A percentile compares a stretch with the other conserved stretches of the same genome.
phyloP scores from a whole-genome alignment of 78 protist genomes.

The Emiliania huxleyi region DNA sequence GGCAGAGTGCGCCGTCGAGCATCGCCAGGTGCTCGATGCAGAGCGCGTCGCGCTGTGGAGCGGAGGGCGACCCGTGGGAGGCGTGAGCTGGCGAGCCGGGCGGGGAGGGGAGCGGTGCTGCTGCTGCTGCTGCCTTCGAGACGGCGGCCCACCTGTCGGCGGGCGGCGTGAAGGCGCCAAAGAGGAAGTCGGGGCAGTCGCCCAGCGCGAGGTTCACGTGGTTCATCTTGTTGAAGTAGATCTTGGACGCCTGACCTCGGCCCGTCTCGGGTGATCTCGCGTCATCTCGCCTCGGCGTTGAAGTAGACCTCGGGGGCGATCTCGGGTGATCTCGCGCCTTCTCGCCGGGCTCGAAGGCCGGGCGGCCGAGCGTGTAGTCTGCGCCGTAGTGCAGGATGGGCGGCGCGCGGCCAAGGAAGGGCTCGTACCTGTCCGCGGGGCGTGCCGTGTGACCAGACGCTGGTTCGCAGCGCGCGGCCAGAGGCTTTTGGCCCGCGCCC shows the following conservation, averaged over 20 bases:
- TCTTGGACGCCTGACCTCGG: too few relatives aligned
- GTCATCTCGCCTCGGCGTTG: too few relatives aligned
- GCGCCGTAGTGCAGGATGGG: conserved; percentile 9
- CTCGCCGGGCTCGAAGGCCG: neutral
- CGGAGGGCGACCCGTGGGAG: too few relatives aligned
- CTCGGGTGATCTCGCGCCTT: too few relatives aligned
- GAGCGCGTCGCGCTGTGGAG: neutral
- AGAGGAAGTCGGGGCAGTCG: neutral
- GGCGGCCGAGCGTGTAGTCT: neutral
- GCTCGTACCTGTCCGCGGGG: too few relatives aligned
- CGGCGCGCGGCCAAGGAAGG: neutral
- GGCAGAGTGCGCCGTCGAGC: neutral
- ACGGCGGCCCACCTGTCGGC: neutral
- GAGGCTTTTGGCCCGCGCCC: neutral
- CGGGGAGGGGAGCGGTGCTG: too few relatives aligned
- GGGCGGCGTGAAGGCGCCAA: neutral
- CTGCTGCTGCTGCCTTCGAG: too few relatives aligned
- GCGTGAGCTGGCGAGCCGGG: too few relatives aligned
- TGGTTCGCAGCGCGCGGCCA: neutral
- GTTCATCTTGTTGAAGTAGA: conserved; percentile 14
- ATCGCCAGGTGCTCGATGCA: neutral
- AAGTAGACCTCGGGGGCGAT: too few relatives aligned
- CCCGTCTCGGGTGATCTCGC: too few relatives aligned
- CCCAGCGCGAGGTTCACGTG: neutral
- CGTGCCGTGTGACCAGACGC: too few relatives aligned